phyloP scores from a whole-genome alignment of 164 flowering plant genomes.

The Cinnamomum micranthum region DNA sequence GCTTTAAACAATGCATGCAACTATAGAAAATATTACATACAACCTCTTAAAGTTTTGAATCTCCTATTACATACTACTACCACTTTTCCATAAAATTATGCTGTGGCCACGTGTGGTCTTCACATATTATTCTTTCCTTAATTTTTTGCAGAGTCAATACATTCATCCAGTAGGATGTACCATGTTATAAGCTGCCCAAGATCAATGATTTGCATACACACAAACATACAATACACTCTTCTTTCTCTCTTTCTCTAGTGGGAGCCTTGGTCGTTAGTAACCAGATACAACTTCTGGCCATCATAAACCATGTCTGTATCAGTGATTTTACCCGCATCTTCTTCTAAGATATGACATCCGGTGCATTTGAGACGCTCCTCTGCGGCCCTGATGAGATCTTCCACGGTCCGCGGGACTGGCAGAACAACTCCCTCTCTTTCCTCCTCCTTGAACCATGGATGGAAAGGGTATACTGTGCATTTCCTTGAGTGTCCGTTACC shows the following conservation, averaged over 20 bases:
- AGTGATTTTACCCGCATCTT: constrained; percentile 73
- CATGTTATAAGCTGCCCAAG: neutral
- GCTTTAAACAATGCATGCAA: no score
- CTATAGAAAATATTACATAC: no score
- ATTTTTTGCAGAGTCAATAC: no score
- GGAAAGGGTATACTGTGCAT: constrained; percentile 83
- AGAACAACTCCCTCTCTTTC: constrained; percentile 60
- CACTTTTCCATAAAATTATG: no score
- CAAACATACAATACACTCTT: neutral
- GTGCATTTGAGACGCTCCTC: constrained; percentile 34
- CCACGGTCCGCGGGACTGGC: constrained; percentile 60
- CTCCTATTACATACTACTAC: no score
- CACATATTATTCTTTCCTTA: no score
- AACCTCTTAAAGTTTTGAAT: no score
- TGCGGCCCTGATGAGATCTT: constrained; percentile 58
- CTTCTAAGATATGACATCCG: constrained; percentile 49
- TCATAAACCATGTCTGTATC: constrained; percentile 65
- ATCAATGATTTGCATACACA: neutral
- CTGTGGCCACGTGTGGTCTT: no score
- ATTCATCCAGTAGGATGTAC: no score
- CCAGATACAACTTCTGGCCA: constrained; percentile 70
- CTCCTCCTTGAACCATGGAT: constrained; percentile 63
- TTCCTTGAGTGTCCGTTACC: constrained; percentile 36
- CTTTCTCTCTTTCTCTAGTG: neutral
- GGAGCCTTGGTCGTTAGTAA: neutral